A percentile compares a stretch with the other conserved stretches of the same genome.
Conservation (phyloP, 2,329 filamentous ascomycete species). For the Akanthomyces uredinophilus region DNA sequence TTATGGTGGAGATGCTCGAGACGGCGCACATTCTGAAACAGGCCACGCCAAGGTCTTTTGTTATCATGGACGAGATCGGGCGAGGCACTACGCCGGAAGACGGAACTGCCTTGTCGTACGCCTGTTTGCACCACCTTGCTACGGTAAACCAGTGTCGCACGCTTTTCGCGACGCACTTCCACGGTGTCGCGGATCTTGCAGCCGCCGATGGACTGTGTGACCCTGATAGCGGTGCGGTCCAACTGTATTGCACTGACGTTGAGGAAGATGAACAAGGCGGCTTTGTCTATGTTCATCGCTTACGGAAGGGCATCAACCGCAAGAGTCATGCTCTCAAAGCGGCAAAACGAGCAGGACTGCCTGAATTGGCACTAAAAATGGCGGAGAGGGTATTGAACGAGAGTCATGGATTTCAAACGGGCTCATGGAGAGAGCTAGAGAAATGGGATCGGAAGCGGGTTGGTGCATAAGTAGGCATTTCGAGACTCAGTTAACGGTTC, state of each 20-base stretch:
- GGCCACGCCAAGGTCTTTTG: conserved; percentile 79
- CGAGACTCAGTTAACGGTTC: too few relatives aligned
- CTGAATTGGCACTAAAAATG: conserved; percentile 63
- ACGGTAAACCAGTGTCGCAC: conserved; percentile 71
- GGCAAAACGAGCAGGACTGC: conserved; percentile 79
- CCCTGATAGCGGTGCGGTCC: conserved; percentile 43
- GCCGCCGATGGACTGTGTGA: conserved; percentile 40
- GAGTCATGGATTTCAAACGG: background rate
- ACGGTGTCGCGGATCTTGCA: conserved; percentile 75
- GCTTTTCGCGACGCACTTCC: conserved; percentile 94
- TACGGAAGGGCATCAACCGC: conserved; percentile 77
- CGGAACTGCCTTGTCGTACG: conserved; percentile 83
- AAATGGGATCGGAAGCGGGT: background rate
- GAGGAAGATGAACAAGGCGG: conserved; percentile 63
- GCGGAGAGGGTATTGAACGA: conserved; percentile 53
- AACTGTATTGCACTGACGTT: conserved; percentile 85
- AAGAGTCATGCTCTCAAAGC: conserved; percentile 92
- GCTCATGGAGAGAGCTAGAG: background rate
- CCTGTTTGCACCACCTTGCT: conserved; percentile 78
- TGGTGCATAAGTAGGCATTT: background rate
- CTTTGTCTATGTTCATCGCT: conserved; percentile 81
- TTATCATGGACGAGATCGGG: conserved; percentile 98
- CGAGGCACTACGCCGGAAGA: conserved; percentile 91
- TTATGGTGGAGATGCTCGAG: conserved; percentile 99
- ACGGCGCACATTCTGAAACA: conserved; percentile 83